phyloP scores from a whole-genome alignment of 306 rosid species.

The Quillaja saponaria region DNA sequence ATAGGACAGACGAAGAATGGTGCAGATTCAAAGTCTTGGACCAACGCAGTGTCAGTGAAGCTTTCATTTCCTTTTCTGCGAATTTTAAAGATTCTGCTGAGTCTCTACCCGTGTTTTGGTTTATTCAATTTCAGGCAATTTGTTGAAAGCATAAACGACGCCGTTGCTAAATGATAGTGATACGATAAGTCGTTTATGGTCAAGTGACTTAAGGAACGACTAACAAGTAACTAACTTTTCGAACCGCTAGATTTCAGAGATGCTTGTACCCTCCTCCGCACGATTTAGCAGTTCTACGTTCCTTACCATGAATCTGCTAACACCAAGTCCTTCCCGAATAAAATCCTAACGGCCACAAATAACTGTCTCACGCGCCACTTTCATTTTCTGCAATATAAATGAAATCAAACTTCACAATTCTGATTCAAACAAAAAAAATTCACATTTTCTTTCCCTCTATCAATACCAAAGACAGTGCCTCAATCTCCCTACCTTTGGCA shows the following conservation, averaged over 20 bases:
- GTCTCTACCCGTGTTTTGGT: background rate
- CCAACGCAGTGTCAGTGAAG: slow-evolving; percentile 42
- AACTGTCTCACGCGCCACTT: slow-evolving; percentile 45
- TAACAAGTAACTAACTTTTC: too few species aligned
- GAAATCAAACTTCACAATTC: background rate
- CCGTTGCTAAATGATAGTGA: background rate
- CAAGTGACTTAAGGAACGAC: too few species aligned
- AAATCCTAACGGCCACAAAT: slow-evolving; percentile 37
- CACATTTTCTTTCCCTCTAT: background rate
- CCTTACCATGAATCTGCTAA: background rate
- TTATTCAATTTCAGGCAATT: too few species aligned
- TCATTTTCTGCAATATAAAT: background rate
- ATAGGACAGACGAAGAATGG: slow-evolving; percentile 19
- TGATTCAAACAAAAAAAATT: background rate
- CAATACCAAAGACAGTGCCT: slow-evolving; percentile 14
- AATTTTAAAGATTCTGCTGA: background rate
- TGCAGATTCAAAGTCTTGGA: slow-evolving; percentile 44
- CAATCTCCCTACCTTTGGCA: background rate
- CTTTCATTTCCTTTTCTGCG: slow-evolving; percentile 49
- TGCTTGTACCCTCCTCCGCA: too few species aligned
- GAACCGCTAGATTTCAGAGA: too few species aligned
- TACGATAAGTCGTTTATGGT: background rate
- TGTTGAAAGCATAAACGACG: background rate
- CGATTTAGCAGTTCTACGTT: background rate
- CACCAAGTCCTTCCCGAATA: background rate